Conservation (phyloP, 176 grass and related monocot species). For the Elaeis guineensis region DNA sequence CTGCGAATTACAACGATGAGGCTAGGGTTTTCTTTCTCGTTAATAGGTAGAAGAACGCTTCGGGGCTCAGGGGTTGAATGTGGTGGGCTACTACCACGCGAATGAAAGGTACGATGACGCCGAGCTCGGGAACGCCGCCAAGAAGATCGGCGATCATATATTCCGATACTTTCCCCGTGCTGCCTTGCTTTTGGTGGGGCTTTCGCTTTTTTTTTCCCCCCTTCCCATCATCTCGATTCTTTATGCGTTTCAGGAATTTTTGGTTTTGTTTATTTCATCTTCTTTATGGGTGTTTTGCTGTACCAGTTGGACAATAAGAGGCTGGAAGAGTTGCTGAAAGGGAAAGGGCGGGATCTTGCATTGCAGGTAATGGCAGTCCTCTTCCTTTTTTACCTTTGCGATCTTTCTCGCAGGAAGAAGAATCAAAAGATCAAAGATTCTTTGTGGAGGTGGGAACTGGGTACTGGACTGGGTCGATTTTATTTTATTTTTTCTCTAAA, state of each 20-base stretch:
- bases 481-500: too few relatives aligned
- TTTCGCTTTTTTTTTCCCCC: neutral
- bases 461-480: too few relatives aligned
- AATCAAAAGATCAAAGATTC: too few relatives aligned
- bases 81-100: constrained; percentile 96
- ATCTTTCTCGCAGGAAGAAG: too few relatives aligned
- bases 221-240: neutral
- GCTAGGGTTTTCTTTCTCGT: neutral
- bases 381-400: too few relatives aligned
- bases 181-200: constrained; percentile 56
- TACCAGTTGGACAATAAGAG: constrained; percentile 74
- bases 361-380: constrained; percentile 36
- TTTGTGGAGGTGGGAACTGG: too few relatives aligned
- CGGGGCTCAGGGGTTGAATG: constrained; percentile 36
- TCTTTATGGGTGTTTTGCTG: constrained; percentile 9
- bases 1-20: too few relatives aligned
- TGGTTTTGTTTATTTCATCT: neutral
- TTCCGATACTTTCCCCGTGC: constrained; percentile 81
- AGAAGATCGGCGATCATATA: constrained; percentile 84
- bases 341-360: constrained; percentile 29
- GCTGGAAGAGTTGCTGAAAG: constrained; percentile 50
- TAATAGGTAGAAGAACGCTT: constrained; percentile 63
- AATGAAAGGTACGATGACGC: constrained; percentile 67
- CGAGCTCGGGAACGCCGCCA: constrained; percentile 60
- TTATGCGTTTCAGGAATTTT: constrained; percentile 6